These are phyloP conservation scores for Dentiscutata heterogama DNA, from an alignment of 371 early-diverging fungal genomes.

Conservation along the genomic window DNA sequence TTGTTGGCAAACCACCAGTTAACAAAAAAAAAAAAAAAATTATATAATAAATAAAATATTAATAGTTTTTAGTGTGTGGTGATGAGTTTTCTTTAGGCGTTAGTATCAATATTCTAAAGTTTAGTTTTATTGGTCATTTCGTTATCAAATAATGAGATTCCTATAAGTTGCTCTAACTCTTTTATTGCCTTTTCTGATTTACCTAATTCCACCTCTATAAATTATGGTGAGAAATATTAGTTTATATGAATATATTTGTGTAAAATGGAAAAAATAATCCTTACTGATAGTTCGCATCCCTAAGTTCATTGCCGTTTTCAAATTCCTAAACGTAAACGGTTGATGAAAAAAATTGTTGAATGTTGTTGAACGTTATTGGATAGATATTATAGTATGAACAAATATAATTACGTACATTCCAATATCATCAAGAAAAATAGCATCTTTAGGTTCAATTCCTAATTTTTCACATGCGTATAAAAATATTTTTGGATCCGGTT, in stretches of 20 bases:
- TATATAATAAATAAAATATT: not conserved
- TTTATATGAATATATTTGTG: conserved; percentile 27
- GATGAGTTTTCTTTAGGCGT: no score
- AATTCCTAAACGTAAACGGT: conserved; percentile 52
- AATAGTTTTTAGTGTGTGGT: no score
- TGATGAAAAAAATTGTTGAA: not conserved
- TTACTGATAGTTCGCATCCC: conserved; percentile 72
- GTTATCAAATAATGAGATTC: conserved; percentile 39
- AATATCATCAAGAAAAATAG: conserved; percentile 82
- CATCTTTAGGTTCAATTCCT: conserved; percentile 68
- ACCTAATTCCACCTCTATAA: conserved; percentile 68
- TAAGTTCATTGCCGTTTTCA: conserved; percentile 69
- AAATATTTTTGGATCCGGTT: conserved; percentile 77
- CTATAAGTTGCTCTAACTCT: conserved; percentile 57
- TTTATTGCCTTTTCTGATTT: conserved; percentile 67
- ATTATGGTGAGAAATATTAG: not conserved
- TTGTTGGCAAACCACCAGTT: not conserved
- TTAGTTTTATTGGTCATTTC: not conserved
- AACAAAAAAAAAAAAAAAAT: not conserved
- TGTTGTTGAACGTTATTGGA: not conserved
- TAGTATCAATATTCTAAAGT: not conserved
- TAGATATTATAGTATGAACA: not conserved
- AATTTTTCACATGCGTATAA: conserved; percentile 68
- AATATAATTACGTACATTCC: conserved; percentile 57
- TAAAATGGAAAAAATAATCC: conserved; percentile 28